Evolutionary conservation across 768 basidiomycete species (phyloP), one percentile per base, ranked within the genome.

Genomic region (Pleurotus citrinopileatus): DNA sequence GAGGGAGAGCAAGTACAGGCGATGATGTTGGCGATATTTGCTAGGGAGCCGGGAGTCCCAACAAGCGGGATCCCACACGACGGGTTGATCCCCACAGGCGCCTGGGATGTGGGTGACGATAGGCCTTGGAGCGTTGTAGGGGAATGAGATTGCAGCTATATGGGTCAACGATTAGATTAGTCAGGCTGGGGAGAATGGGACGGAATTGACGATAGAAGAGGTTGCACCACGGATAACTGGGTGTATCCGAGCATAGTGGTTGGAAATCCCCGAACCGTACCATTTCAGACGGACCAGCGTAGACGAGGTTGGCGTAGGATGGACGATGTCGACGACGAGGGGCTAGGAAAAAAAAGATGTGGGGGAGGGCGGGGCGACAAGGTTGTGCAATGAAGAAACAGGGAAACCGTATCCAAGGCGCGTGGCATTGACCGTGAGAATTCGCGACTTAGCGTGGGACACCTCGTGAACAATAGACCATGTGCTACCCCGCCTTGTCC

Each of bases 221-320:
- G 66, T 97, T 97, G 73, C 95, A 98, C 83, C 91, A 90, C 0
- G 94, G 83, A 64, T 96, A 89, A 42, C 87, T 89, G 1, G 91
- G 91, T 7, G 81, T 80, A 38, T 80, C 69, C 37, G 74, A 71
- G 67, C 92, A 93, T 48, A 89, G 73, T 17, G 81, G 71, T 63
- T 75, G 66, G 67, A 90, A 92, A 63, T 90, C 86, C 55, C 89
- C 89, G 66, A 92, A 91, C 59, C 71, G 72, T 58, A 78, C 76
- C 86, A 82, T 65, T 46, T 47, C n/a, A n/a, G n/a, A n/a, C n/a
- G n/a, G n/a, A n/a, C n/a, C n/a, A n/a, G n/a, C n/a, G n/a, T n/a
- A n/a, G n/a, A n/a, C n/a, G n/a, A n/a, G n/a, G n/a, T n/a, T n/a
- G n/a, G n/a, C n/a, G n/a, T n/a, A n/a, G n/a, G n/a, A n/a, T n/a